Base-by-base conservation (phyloP, 768 basidiomycete species). In the Kockovaella imperatae region DNA sequence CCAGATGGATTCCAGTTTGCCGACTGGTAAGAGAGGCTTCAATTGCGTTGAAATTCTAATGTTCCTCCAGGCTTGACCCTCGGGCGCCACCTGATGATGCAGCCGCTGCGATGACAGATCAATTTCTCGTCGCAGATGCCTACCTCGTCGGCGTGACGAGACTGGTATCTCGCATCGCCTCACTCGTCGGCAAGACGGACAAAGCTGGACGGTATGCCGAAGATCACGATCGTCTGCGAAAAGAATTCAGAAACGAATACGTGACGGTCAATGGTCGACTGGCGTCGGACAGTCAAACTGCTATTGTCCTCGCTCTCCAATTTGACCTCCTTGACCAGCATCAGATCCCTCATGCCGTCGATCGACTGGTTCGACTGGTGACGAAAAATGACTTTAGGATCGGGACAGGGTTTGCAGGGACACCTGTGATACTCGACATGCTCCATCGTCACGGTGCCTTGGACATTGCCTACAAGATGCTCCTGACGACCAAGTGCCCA, bases 1-100 rank as follows among this genome's bases (percentile, higher is more conserved):
- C 45, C 28, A 20, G 32, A 46, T 21, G 36, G 36, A 8, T 39
- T 31, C n/a, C 60, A 62, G 47, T 48, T 62, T 8, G 52, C 56
- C 4, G 65, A 67, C 42, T 67, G 65, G 65, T 42, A 59, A 18
- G 65, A 55, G n/a, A n/a, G n/a, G n/a, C n/a, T n/a, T n/a, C n/a
- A n/a, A n/a, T n/a, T n/a, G n/a, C n/a, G n/a, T n/a, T n/a, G 15
- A 25, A 15, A 4, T 17, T 18, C 7, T 29, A 41, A 8, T 42
- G n/a, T 20, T 18, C 15, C 4, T 13, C 23, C 23, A 46, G 53
- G 55, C 49, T 59, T 20, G 57, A 53, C 32, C 60, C 60, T 5
- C 38, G 25, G 21, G 53, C 53, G 3, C 56, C 54, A 24, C 54
- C 59, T 2, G 58, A 60, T 5, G 44, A 49, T 17, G 59, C 64